phyloP scores from a whole-genome alignment of 1,284 basidiomycete species.

The Pholiota adiposa region DNA sequence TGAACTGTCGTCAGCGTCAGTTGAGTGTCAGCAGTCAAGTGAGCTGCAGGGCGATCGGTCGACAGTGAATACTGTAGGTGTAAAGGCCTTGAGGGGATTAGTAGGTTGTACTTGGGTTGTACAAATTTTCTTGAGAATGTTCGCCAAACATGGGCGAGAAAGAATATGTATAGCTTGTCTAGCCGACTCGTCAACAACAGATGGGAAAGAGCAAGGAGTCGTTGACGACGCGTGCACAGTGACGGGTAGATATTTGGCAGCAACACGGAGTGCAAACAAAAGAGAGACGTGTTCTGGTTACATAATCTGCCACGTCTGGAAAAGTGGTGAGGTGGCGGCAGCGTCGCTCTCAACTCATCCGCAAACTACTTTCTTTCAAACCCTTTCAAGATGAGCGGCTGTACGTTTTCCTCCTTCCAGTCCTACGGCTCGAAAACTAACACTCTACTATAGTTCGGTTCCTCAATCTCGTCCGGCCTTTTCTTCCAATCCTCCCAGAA shows the following conservation, averaged over 20 bases:
- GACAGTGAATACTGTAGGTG: too few species aligned
- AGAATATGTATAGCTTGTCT: too few species aligned
- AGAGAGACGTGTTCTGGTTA: constrained; percentile 19
- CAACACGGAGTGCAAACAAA: background rate
- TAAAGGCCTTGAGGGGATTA: too few species aligned
- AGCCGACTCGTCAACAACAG: too few species aligned
- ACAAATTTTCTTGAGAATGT: too few species aligned
- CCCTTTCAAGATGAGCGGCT: constrained; percentile 47
- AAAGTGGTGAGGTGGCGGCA: constrained; percentile 36
- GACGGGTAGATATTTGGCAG: background rate
- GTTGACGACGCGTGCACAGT: background rate
- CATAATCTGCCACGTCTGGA: constrained; percentile 43
- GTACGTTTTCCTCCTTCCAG: constrained; percentile 32
- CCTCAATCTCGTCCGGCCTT: constrained; percentile 94
- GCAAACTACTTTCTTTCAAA: background rate
- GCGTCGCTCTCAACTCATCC: constrained; percentile 3
- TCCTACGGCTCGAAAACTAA: constrained; percentile 7
- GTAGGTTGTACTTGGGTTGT: too few species aligned
- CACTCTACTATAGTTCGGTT: constrained; percentile 72
- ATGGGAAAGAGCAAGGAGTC: background rate
- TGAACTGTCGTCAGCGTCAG: too few species aligned
- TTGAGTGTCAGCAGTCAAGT: too few species aligned
- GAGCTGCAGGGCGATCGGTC: too few species aligned
- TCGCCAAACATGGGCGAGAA: too few species aligned
- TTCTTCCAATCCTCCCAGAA: constrained; percentile 92